phyloP scores from a whole-genome alignment of 176 grass and related monocot species.

The Echinochloa phyllopogon region DNA sequence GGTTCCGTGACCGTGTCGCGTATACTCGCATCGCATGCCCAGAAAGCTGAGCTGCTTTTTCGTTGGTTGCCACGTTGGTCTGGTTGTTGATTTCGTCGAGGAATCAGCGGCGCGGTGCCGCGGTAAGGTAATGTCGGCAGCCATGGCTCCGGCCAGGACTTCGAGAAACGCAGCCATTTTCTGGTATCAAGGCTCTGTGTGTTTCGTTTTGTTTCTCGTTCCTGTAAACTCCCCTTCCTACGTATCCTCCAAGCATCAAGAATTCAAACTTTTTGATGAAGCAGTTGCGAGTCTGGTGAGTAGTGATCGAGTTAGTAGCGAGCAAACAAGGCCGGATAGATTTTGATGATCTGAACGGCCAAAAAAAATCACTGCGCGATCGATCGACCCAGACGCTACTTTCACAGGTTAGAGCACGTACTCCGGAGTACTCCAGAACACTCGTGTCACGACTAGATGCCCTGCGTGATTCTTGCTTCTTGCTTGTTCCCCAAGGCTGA shows the following conservation, averaged over 20 bases:
- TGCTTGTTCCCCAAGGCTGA: conserved; percentile 39
- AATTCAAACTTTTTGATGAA: too few relatives aligned
- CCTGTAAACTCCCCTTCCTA: too few relatives aligned
- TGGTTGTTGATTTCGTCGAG: background rate
- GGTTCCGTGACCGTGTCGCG: background rate
- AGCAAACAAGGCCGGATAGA: too few relatives aligned
- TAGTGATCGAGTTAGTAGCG: too few relatives aligned
- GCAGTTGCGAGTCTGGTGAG: too few relatives aligned
- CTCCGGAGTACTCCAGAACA: conserved; percentile 35
- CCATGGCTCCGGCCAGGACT: background rate
- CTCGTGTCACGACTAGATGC: background rate
- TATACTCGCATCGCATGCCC: background rate
- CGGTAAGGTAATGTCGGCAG: background rate
- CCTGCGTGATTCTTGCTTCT: conserved; percentile 21
- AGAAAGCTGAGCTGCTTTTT: background rate
- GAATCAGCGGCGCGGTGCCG: background rate
- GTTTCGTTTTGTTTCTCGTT: too few relatives aligned
- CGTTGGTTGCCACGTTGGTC: background rate
- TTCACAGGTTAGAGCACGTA: background rate
- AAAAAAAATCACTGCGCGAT: background rate
- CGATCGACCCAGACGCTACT: too few relatives aligned
- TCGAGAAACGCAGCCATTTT: background rate
- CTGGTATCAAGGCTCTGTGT: too few relatives aligned
- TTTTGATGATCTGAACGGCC: background rate
- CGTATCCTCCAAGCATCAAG: too few relatives aligned